Evolutionary conservation across 2,329 filamentous ascomycete species (phyloP).

Genomic region (Claviceps maximensis): DNA sequence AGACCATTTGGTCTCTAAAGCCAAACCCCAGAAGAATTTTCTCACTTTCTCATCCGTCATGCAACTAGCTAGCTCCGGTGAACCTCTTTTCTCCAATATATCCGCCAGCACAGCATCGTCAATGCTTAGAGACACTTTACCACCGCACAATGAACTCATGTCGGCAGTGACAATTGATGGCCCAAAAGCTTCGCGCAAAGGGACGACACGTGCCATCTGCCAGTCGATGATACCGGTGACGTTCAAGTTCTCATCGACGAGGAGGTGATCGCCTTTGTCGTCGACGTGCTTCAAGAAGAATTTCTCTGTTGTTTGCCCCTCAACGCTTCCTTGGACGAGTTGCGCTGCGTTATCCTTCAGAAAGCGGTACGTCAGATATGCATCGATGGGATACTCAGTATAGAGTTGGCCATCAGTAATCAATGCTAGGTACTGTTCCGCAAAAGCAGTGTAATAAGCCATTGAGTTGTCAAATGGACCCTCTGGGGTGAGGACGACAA

Average conservation of each 20-base stretch:
- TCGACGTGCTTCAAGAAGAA: constrained; percentile 33
- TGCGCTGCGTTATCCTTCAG: constrained; percentile 16
- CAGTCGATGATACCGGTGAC: constrained; percentile 23
- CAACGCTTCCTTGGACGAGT: not conserved
- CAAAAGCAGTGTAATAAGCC: constrained; percentile 13
- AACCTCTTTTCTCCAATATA: constrained; percentile 5
- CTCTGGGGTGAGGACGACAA: constrained; percentile 12
- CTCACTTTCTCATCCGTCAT: constrained; percentile 10
- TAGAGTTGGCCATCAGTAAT: constrained; percentile 20
- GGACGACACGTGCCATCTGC: constrained; percentile 10
- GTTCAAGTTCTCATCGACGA: constrained; percentile 28
- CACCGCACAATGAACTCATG: constrained; percentile 6
- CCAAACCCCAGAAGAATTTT: constrained; percentile 13
- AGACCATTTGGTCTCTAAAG: constrained; percentile 8
- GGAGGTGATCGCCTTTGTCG: constrained; percentile 32
- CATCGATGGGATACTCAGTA: constrained; percentile 12
- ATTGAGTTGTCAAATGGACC: constrained; percentile 8
- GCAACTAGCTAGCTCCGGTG: not conserved
- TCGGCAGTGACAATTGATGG: constrained; percentile 9
- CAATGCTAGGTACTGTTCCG: constrained; percentile 5
- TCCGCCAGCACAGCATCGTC: constrained; percentile 7
- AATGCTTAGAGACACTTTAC: constrained; percentile 7
- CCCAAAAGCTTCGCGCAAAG: constrained; percentile 9
- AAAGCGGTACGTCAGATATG: constrained; percentile 26
- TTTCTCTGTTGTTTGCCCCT: constrained; percentile 2